Evolutionary conservation across 345 rosid genomes (phyloP), one percentile per base, ranked within the genome.

Genomic region (Turnera subulata): DNA sequence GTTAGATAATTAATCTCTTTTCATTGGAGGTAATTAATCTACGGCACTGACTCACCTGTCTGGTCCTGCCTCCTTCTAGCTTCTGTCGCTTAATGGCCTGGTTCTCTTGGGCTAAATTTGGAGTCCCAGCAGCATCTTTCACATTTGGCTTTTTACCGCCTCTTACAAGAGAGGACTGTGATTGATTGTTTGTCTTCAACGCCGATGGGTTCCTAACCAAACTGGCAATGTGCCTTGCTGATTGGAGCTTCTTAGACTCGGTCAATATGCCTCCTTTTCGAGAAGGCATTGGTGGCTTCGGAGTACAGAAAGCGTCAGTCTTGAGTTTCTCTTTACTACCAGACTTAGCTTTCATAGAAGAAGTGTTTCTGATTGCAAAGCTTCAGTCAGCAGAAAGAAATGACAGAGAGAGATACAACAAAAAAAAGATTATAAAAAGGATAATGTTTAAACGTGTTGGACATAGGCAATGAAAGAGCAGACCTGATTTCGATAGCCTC

Each of bases 61-160:
- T 87, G 25, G 96, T 77, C 58, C 58, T 79, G 58, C 99, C 99
- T 53, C 80, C 97, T 0, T 90, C 99, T 58, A 94, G 84, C 85
- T 87, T 90, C 82, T 94, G 99, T 65, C 89, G 77, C 72, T 94
- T 94, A 58, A 94, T 78, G 17, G 99, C 96, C 78, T 88, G 99
- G 67, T 85, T 87, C 68, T 94, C 97, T 64, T 82, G 95, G 66
- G 73, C 83, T 58, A 90, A 71, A 69, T 44, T 74, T 58, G 82
- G 71, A 53, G 87, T 78, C 38, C 77, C 80, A 46, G 75, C 54
- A 20, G 60, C 22, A 17, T 57, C 61, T 55, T 70, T 78, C 29
- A 57, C 58, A 55, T 74, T 81, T 32, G 58, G 64, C 29, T 64
- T 76, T 49, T 62, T 72, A 48, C 55, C 69, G 43, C 68, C 76